phyloP scores from a whole-genome alignment of 139 green algal species.

The Mychonastes homosphaera region DNA sequence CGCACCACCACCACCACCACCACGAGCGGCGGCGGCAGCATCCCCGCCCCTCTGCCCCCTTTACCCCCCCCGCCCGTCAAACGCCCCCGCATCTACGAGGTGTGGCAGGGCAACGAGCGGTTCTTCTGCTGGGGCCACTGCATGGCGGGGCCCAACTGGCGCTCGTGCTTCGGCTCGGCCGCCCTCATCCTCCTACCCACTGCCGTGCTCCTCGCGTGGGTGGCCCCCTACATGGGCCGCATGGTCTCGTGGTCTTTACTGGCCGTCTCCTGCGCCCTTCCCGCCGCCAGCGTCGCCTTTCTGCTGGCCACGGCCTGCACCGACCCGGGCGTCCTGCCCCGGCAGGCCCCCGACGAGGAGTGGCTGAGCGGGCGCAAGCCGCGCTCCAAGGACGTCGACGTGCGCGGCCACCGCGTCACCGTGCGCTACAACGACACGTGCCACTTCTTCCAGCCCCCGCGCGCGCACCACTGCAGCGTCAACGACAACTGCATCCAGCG shows the following conservation, averaged over 20 bases:
- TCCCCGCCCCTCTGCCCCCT: no score
- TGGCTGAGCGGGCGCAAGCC: constrained; percentile 39
- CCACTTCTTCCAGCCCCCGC: constrained; percentile 87
- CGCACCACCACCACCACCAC: constrained; percentile 3
- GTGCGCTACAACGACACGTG: constrained; percentile 72
- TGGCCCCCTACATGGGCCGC: constrained; percentile 43
- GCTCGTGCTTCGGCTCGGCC: constrained; percentile 41
- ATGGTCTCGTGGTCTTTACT: constrained; percentile 8
- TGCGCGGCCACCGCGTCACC: constrained; percentile 47
- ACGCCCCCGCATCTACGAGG: constrained; percentile 45
- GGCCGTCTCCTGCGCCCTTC: constrained; percentile 21
- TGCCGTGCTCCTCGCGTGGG: constrained; percentile 54
- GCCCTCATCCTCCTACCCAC: constrained; percentile 51
- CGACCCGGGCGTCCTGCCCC: constrained; percentile 86
- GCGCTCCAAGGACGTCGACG: constrained; percentile 27
- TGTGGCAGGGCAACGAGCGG: constrained; percentile 55
- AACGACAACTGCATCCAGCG: constrained; percentile 97
- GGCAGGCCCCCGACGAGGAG: constrained; percentile 62
- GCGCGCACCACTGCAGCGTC: constrained; percentile 88
- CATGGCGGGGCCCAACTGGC: constrained; percentile 66
- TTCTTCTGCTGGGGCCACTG: constrained; percentile 48
- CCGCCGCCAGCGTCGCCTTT: constrained; percentile 33
- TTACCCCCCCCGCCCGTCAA: no score
- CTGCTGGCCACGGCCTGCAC: constrained; percentile 64
- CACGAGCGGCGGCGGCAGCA: background rate